Conservation (phyloP, 495 filamentous ascomycete species). For the Annulohypoxylon stygium region DNA sequence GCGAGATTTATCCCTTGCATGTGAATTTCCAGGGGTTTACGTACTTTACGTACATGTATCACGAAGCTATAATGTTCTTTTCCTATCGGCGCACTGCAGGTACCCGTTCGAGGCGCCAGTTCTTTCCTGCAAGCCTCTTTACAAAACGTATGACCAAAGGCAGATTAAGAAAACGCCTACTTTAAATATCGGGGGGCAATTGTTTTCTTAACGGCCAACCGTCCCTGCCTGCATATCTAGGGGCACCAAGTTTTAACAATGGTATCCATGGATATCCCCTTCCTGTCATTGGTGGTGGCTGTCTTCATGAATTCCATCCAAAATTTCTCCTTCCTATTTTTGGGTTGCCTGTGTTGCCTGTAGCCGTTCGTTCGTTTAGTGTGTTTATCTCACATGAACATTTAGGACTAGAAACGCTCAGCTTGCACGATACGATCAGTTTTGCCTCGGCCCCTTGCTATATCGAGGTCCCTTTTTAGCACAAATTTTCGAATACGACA, state of each 20-base stretch:
- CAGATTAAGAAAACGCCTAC: neutral
- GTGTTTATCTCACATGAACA: slow-evolving; percentile 31
- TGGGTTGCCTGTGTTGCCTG: slow-evolving; percentile 1
- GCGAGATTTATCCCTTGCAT: neutral
- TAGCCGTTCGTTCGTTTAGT: slow-evolving; percentile 24
- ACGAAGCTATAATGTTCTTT: slow-evolving; percentile 2
- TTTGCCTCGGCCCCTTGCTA: neutral
- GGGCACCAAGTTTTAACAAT: slow-evolving; percentile 5
- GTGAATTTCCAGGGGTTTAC: neutral
- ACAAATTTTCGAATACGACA: slow-evolving; percentile 13
- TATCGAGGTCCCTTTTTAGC: slow-evolving; percentile 7
- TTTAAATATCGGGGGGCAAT: slow-evolving; percentile 1
- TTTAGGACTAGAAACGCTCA: slow-evolving; percentile 11
- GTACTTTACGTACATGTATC: neutral
- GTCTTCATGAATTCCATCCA: slow-evolving; percentile 4
- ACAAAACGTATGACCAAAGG: neutral
- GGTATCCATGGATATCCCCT: neutral
- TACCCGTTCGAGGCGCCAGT: slow-evolving; percentile 23
- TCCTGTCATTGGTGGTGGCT: neutral
- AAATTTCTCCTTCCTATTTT: neutral
- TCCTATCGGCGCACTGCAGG: slow-evolving; percentile 31
- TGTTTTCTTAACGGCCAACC: neutral
- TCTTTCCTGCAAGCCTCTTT: slow-evolving; percentile 1
- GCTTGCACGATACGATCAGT: slow-evolving; percentile 17
- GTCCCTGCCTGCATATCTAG: neutral